Evolutionary conservation across 441 rosid genomes (phyloP).

Genomic region (Kokia cookei): DNA sequence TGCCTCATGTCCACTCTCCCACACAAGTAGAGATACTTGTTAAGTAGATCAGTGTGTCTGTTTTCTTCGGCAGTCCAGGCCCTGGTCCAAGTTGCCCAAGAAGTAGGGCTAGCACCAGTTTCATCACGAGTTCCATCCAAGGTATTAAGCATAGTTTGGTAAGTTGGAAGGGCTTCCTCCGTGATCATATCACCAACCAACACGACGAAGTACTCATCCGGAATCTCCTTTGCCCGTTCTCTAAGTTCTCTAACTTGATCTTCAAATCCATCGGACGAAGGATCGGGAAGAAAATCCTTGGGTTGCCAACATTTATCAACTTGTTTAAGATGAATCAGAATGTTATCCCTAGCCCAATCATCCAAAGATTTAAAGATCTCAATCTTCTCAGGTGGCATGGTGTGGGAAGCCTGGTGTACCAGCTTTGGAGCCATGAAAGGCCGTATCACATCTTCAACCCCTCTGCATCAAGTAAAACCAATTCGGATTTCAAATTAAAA

Average conservation of each 20-base stretch:
- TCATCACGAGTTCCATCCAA: conserved; percentile 86
- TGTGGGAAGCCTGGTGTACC: conserved; percentile 76
- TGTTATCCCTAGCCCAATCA: conserved; percentile 75
- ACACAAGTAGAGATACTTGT: conserved; percentile 77
- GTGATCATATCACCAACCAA: conserved; percentile 95
- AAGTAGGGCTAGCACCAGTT: conserved; percentile 78
- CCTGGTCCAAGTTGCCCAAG: conserved; percentile 96
- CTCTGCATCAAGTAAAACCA: conserved; percentile 33
- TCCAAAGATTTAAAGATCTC: conserved; percentile 88
- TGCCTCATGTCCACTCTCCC: conserved; percentile 93
- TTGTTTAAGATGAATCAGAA: conserved; percentile 64
- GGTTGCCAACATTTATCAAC: conserved; percentile 97
- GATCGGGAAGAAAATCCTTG: conserved; percentile 78
- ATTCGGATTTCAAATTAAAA: not conserved
- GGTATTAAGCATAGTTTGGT: conserved; percentile 87
- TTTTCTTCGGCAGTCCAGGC: conserved; percentile 98
- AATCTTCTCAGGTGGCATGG: conserved; percentile 82
- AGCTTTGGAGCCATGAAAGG: conserved; percentile 67
- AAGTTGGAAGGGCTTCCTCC: conserved; percentile 93
- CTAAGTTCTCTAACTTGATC: conserved; percentile 76
- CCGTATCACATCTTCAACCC: conserved; percentile 62
- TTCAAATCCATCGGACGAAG: conserved; percentile 69
- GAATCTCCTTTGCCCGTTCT: conserved; percentile 69
- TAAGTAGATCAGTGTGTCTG: conserved; percentile 84
- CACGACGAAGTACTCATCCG: conserved; percentile 82